Percentiles rank a stretch among this genome's conserved stretches.
phyloP scores from a whole-genome alignment of 1,284 basidiomycete species.

The Ganoderma lingzhi region DNA sequence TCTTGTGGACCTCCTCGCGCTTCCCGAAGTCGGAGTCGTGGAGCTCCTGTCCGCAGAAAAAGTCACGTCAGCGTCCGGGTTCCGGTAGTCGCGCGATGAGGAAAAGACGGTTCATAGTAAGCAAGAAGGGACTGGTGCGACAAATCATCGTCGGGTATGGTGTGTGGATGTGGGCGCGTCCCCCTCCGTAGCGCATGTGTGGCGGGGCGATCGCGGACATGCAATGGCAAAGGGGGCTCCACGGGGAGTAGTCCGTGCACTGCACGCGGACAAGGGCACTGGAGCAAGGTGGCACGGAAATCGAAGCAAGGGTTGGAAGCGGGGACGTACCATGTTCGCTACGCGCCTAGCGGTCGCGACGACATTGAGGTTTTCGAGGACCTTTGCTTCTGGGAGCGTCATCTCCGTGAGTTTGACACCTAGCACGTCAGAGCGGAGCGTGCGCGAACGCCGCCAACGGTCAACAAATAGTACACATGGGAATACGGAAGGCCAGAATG shows the following conservation, averaged over 20 bases:
- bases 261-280: not conserved
- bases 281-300: not conserved
- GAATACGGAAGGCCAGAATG: not conserved
- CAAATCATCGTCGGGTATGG: too few species aligned
- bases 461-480: not conserved
- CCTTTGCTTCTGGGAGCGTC: constrained; percentile 80
- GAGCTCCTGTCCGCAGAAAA: constrained; percentile 68
- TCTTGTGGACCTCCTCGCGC: constrained; percentile 81
- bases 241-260: not conserved
- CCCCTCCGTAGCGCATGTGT: too few species aligned
- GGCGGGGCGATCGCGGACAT: too few species aligned
- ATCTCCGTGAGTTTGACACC: constrained; percentile 82
- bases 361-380: constrained; percentile 87
- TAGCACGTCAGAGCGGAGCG: constrained; percentile 40
- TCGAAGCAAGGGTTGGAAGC: not conserved
- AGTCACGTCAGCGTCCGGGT: not conserved
- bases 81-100: not conserved
- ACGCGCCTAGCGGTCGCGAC: constrained; percentile 94
- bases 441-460: not conserved
- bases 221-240: too few species aligned
- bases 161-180: too few species aligned
- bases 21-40: constrained; percentile 93
- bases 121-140: not conserved
- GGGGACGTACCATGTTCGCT: constrained; percentile 84
- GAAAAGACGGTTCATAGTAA: too few species aligned